phyloP scores from a whole-genome alignment of 208 protist genomes.

The Trypanosoma cruzi region DNA sequence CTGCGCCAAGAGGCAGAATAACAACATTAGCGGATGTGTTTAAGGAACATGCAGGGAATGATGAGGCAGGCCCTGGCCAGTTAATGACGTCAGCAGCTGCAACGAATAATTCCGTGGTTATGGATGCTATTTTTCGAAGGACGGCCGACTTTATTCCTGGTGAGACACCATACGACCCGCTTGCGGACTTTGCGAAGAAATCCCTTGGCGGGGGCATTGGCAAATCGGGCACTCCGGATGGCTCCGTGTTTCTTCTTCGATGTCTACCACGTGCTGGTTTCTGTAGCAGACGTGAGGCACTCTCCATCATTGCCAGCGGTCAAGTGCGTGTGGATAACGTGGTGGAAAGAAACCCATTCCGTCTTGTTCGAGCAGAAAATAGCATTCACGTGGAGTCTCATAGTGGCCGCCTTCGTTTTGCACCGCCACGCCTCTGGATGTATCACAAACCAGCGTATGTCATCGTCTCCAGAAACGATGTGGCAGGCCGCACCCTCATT shows the following conservation, averaged over 20 bases:
- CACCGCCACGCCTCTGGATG: conserved; percentile 85
- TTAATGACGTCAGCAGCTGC: not conserved
- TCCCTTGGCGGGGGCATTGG: not conserved
- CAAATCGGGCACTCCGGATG: conserved; percentile 6
- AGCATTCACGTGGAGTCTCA: conserved; percentile 79
- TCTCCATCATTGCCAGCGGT: conserved; percentile 70
- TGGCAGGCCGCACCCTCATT: conserved; percentile 71
- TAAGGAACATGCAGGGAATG: conserved; percentile 13
- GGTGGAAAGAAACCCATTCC: conserved; percentile 86
- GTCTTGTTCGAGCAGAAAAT: conserved; percentile 69
- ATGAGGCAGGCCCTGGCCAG: not conserved
- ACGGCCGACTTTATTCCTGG: conserved; percentile 26
- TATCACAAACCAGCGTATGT: conserved; percentile 91
- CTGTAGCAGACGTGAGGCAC: conserved; percentile 81
- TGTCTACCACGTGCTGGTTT: conserved; percentile 77
- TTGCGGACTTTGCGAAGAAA: not conserved
- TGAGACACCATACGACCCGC: conserved; percentile 21
- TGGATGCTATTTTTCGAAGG: conserved; percentile 13
- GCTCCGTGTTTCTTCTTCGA: conserved; percentile 69
- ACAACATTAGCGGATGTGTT: conserved; percentile 52
- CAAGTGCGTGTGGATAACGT: conserved; percentile 88
- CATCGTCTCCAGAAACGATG: conserved; percentile 81
- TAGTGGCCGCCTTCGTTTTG: conserved; percentile 69
- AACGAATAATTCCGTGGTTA: conserved; percentile 1
- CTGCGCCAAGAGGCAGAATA: not conserved